phyloP scores from a whole-genome alignment of 75 land plant genomes.

The Pseudotsuga menziesii region DNA sequence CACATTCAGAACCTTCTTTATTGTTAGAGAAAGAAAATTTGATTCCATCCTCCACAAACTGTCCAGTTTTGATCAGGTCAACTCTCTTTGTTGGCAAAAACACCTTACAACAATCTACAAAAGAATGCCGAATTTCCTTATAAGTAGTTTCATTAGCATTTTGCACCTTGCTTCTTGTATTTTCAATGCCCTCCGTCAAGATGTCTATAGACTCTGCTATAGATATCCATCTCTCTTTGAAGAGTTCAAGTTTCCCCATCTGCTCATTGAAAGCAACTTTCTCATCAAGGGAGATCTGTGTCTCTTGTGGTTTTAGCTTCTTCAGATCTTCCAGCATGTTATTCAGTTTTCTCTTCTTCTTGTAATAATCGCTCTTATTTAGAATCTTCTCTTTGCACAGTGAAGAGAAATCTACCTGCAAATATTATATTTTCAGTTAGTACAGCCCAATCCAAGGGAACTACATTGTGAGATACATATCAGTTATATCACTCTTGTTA shows the following conservation, averaged over 20 bases:
- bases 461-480: not conserved
- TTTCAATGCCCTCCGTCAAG: slow-evolving; percentile 21
- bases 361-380: not conserved
- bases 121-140: slow-evolving; percentile 15
- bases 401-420: slow-evolving; percentile 9
- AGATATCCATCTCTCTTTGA: slow-evolving; percentile 19
- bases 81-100: slow-evolving; percentile 16
- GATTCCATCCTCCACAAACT: slow-evolving; percentile 19
- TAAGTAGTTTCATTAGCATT: slow-evolving; percentile 20
- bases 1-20: not conserved
- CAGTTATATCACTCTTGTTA: not conserved
- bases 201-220: slow-evolving; percentile 28
- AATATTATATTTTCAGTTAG: not conserved
- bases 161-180: slow-evolving; percentile 14
- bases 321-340: slow-evolving; percentile 16
- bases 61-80: slow-evolving; percentile 14
- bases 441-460: not conserved
- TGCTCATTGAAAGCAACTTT: slow-evolving; percentile 24
- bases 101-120: slow-evolving; percentile 10
- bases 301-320: slow-evolving; percentile 8
- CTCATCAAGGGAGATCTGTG: slow-evolving; percentile 15
- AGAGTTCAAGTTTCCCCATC: slow-evolving; percentile 15
- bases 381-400: slow-evolving; percentile 1
- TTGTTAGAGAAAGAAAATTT: slow-evolving; percentile 12
- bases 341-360: slow-evolving; percentile 3